Conservation (phyloP, 257 asterid species). For the Scutellaria minor region DNA sequence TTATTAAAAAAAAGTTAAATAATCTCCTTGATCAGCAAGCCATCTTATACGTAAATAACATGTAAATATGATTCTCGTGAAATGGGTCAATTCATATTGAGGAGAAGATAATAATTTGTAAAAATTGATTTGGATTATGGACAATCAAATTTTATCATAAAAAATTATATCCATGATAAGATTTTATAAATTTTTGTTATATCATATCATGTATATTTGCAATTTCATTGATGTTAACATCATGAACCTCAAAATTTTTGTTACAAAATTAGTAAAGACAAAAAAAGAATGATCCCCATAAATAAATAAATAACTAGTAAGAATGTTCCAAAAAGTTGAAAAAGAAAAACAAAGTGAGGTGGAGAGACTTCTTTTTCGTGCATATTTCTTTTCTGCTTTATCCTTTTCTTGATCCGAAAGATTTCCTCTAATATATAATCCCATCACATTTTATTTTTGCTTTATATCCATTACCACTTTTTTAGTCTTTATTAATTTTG, state of each 20-base stretch:
- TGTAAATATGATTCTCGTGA: no score
- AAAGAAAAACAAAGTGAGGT: slow-evolving; percentile 27
- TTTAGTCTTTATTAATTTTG: slow-evolving; percentile 7
- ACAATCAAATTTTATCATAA: no score
- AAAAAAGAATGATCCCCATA: slow-evolving; percentile 26
- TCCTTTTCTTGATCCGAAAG: slow-evolving; percentile 48
- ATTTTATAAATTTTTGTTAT: no score
- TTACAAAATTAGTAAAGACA: slow-evolving; percentile 37
- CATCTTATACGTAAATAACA: no score
- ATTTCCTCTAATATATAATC: slow-evolving; percentile 34
- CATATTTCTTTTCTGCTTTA: slow-evolving; percentile 31
- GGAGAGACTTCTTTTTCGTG: slow-evolving; percentile 35
- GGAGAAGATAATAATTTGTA: no score
- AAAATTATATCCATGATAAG: no score
- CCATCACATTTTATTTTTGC: slow-evolving; percentile 18
- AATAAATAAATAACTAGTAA: slow-evolving; percentile 25
- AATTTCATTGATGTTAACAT: slow-evolving; percentile 33
- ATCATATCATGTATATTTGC: no score
- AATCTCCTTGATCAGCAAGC: no score
- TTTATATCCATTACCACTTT: slow-evolving; percentile 29
- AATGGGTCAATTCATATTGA: no score
- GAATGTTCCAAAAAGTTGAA: slow-evolving; percentile 44
- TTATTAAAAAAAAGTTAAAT: no score
- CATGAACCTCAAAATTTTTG: slow-evolving; percentile 7
- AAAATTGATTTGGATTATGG: no score